Percentiles rank a stretch among this genome's conserved stretches.
Conservation (phyloP, 805 yeast species). For the Teunomyces pallodes region DNA sequence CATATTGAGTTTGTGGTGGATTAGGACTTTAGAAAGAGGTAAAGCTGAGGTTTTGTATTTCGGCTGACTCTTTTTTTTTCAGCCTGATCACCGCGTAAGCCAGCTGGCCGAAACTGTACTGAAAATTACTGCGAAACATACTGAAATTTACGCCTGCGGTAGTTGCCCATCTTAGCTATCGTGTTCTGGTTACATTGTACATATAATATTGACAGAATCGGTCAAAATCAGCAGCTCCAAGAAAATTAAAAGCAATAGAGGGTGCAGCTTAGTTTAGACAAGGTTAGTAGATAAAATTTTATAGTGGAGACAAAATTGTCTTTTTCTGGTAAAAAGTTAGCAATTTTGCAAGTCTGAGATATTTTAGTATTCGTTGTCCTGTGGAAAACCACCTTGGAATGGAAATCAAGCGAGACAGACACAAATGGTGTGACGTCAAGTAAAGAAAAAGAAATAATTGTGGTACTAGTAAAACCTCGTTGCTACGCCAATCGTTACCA, state of each 20-base stretch:
- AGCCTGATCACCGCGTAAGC: background rate
- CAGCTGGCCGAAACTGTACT: background rate
- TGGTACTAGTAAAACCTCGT: background rate
- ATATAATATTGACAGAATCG: background rate
- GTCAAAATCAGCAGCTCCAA: background rate
- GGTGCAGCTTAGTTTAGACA: no score
- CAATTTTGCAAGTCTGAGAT: background rate
- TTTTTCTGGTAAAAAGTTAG: background rate
- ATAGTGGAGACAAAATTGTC: background rate
- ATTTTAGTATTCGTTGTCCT: background rate
- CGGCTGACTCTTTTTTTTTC: background rate
- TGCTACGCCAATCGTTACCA: no score
- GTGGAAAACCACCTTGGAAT: no score
- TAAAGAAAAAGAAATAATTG: background rate
- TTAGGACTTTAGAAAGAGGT: background rate
- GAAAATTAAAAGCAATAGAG: no score
- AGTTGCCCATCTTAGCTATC: background rate
- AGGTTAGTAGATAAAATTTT: background rate
- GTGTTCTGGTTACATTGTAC: background rate
- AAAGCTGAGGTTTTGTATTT: background rate
- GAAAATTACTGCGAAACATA: background rate
- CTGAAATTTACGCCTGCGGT: slow-evolving; percentile 3
- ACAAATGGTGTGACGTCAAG: background rate
- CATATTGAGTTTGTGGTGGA: slow-evolving; percentile 39
- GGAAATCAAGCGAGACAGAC: background rate